Conservation (phyloP, 805 yeast species). For the Candida chilensis region DNA sequence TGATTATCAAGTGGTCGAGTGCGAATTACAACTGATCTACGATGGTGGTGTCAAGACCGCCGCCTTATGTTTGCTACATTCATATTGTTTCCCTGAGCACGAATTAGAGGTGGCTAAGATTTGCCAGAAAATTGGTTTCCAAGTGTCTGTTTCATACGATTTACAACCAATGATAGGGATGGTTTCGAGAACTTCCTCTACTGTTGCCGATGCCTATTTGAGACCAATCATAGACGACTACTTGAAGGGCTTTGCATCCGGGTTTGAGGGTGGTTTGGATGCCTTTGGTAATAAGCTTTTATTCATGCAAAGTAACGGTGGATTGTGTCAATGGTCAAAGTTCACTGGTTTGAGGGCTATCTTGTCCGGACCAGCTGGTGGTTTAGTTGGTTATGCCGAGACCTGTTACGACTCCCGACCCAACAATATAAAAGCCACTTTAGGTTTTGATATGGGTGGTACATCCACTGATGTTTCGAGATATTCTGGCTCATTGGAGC, state of each 20-base stretch:
- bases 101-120: conserved; percentile 40
- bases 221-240: conserved; percentile 72
- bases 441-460: conserved; percentile 90
- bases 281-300: too few relatives aligned
- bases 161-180: conserved; percentile 74
- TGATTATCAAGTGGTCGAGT: conserved; percentile 12
- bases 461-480: conserved; percentile 83
- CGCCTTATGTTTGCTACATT: conserved; percentile 65
- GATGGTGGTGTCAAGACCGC: conserved; percentile 55
- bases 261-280: conserved; percentile 31
- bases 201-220: conserved; percentile 75
- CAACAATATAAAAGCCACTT: conserved; percentile 43
- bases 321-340: conserved; percentile 72
- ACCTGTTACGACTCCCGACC: conserved; percentile 70
- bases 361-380: conserved; percentile 96
- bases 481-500: conserved; percentile 61
- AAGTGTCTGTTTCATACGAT: conserved; percentile 59
- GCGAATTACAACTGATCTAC: conserved; percentile 25
- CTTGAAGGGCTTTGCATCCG: conserved; percentile 49
- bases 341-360: conserved; percentile 88
- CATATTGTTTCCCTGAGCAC: conserved; percentile 66
- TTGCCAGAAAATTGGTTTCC: conserved; percentile 65
- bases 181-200: conserved; percentile 67
- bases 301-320: conserved; percentile 97
- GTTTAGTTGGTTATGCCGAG: conserved; percentile 86